phyloP scores from a whole-genome alignment of 192 early-diverging fungal species.

The Umbelopsis isabellina region DNA sequence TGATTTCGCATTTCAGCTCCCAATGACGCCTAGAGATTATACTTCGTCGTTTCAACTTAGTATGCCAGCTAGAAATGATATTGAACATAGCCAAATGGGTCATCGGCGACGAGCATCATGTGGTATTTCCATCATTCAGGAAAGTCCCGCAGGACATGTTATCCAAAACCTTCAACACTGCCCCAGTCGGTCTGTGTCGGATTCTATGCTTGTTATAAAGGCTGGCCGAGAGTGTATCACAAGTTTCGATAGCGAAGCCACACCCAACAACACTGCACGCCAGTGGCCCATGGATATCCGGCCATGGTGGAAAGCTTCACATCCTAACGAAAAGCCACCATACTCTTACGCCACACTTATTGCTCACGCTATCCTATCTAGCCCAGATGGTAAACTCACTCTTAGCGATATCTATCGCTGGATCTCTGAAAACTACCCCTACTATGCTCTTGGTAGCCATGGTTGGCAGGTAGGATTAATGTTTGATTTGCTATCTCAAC shows the following conservation, averaged over 20 bases:
- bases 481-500: neutral
- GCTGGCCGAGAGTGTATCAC: slow-evolving; percentile 11
- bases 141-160: slow-evolving; percentile 6
- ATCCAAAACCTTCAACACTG: neutral
- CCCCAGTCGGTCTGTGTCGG: slow-evolving; percentile 2
- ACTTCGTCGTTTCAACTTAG: slow-evolving; percentile 2
- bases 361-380: slow-evolving; percentile 73
- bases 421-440: slow-evolving; percentile 75
- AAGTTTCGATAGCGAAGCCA: slow-evolving; percentile 2
- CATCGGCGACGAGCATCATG: slow-evolving; percentile 16
- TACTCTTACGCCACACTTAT: slow-evolving; percentile 86
- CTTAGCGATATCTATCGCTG: slow-evolving; percentile 86
- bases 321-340: slow-evolving; percentile 61
- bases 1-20: slow-evolving; percentile 3
- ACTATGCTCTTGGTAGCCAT: slow-evolving; percentile 59
- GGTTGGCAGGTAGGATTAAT: slow-evolving; percentile 78
- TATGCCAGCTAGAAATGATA: neutral
- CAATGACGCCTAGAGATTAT: slow-evolving; percentile 11
- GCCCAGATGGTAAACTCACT: slow-evolving; percentile 62
- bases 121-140: slow-evolving; percentile 12
- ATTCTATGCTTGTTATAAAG: slow-evolving; percentile 15
- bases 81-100: neutral
- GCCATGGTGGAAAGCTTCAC: slow-evolving; percentile 36
- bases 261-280: neutral
- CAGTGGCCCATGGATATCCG: slow-evolving; percentile 20